Evolutionary conservation across 768 basidiomycete genomes (phyloP).

Genomic region (Tulasnella sp.): DNA sequence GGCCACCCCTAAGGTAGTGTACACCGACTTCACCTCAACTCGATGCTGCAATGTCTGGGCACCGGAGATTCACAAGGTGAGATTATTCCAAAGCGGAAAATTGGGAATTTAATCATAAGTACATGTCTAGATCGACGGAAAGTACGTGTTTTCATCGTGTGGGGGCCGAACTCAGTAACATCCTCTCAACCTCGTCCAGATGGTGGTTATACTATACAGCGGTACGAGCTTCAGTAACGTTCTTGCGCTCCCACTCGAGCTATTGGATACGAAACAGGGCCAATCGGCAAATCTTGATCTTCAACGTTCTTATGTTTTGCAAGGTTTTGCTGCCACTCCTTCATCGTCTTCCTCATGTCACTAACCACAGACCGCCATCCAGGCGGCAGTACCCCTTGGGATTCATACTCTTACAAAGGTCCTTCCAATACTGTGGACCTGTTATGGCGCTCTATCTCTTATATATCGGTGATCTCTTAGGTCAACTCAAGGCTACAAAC

Average conservation of each 20-base stretch:
- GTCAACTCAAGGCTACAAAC: constrained; percentile 1
- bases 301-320: not conserved
- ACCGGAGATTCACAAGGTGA: not conserved
- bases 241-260: not conserved
- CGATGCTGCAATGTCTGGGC: not conserved
- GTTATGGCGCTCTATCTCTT: not conserved
- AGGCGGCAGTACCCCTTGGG: not conserved
- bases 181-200: not conserved
- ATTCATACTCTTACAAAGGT: not conserved
- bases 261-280: not conserved
- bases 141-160: not conserved
- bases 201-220: not conserved
- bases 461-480: not conserved
- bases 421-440: not conserved
- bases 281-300: not conserved
- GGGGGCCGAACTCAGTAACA: not conserved
- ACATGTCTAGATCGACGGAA: not conserved
- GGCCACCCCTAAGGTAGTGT: not conserved
- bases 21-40: not conserved
- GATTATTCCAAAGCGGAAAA: not conserved
- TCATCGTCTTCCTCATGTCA: not conserved
- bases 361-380: not conserved
- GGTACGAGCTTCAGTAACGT: not conserved
- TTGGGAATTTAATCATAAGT: not conserved
- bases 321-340: not conserved